Base-by-base conservation (phyloP, 129 eudicot genomes). In the Tagetes patula region DNA sequence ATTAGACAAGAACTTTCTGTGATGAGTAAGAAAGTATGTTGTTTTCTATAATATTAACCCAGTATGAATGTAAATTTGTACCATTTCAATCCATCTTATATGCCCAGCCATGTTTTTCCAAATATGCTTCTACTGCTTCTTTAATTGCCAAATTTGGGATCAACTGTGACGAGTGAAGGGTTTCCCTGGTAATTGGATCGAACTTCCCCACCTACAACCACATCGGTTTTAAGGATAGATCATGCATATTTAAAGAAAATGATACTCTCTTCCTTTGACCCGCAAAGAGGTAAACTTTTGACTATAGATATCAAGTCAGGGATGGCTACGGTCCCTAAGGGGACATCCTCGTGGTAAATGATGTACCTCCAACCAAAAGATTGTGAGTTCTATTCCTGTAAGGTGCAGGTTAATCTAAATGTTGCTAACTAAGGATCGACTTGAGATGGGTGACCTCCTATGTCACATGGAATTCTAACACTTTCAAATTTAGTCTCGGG, bases 31-130 rank as follows among this genome's bases (percentile, higher is more conserved):
- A 20, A 20, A 20, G 27, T 20, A 20, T 20, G 27, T 20, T 20
- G 27, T 20, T 20, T 20, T 20, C 27, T 20, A 20, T 20, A 20
- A 20, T 20, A 20, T 20, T 8, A 52, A 34, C 69, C 7, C 2
- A 61, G 46, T 66, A 52, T n/a, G 45, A 64, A 50, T 75, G 48
- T 27, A 63, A 6, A 54, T 4, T 3, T 13, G 62, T 50, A 27
- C 43, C 40, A 38, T 55, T 2, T 82, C 70, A 92, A 6, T 83
- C 89, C 82, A 75, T 66, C 79, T 72, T 77, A 75, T 90, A 94
- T 41, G 97, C 97, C 98, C 98, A 94, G 12, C 96, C 96, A 78
- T 94, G 97, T 53, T 58, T 73, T 2, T 85, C 96, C 69, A 94
- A 74, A 72, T 63, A 94, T 39, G 91, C 85, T 63, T 64, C 84